These are phyloP conservation scores for Pseudocercospora fuligena DNA, from an alignment of 2,329 filamentous ascomycete species.

Conservation along the genomic window DNA sequence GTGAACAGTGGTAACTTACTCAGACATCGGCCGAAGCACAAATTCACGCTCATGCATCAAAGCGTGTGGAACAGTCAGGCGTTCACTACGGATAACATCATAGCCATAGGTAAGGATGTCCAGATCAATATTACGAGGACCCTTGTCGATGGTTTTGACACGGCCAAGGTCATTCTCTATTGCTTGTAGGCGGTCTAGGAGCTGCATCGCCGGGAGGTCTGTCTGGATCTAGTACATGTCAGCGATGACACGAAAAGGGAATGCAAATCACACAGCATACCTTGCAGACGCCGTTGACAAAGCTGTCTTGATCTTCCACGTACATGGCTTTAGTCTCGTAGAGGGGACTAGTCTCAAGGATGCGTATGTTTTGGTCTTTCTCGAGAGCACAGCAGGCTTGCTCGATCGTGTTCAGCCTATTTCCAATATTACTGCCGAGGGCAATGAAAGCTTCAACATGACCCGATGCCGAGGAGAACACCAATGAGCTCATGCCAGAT, in stretches of 20 bases:
- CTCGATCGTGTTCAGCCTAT: constrained; percentile 84
- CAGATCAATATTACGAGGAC: constrained; percentile 90
- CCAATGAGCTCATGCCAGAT: too few species aligned
- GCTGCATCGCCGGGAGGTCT: constrained; percentile 70
- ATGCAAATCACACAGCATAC: constrained; percentile 50
- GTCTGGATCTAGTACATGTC: constrained; percentile 72
- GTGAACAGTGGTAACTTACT: constrained; percentile 57
- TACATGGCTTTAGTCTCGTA: constrained; percentile 99
- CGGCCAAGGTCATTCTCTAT: constrained; percentile 83
- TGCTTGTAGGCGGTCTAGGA: constrained; percentile 79
- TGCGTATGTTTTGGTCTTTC: constrained; percentile 65
- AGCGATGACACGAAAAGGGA: not conserved
- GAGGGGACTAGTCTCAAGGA: constrained; percentile 81
- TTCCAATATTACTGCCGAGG: constrained; percentile 88
- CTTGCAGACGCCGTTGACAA: constrained; percentile 92
- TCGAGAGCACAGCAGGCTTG: constrained; percentile 80
- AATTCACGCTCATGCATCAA: constrained; percentile 91
- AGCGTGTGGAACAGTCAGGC: constrained; percentile 82
- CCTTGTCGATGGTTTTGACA: constrained; percentile 86
- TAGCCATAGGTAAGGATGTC: constrained; percentile 86
- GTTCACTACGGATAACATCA: constrained; percentile 66
- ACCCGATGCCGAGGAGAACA: not conserved
- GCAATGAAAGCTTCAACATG: constrained; percentile 67
- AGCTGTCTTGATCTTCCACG: constrained; percentile 82
- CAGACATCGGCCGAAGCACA: constrained; percentile 82